These are phyloP conservation scores for Phytopythium cucurbitacearum DNA, from an alignment of 352 stramenopile genomes.

Conservation along the genomic window DNA sequence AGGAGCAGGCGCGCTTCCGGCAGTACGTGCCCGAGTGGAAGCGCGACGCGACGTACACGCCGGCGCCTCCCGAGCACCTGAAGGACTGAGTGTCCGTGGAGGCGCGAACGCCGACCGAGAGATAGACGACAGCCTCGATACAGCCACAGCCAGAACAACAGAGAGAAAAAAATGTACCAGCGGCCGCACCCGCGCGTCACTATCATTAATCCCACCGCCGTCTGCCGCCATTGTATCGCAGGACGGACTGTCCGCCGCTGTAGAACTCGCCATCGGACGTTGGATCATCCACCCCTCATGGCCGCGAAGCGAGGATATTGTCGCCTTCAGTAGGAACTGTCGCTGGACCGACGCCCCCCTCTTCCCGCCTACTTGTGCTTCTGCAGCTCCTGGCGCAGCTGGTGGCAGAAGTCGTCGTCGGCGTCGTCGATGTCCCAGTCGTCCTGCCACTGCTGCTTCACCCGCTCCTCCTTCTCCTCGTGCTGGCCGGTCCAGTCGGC, in stretches of 20 bases:
- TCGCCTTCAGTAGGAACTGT: too few relatives aligned
- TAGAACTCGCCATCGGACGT: too few relatives aligned
- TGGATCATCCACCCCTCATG: too few relatives aligned
- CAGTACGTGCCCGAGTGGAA: constrained; percentile 85
- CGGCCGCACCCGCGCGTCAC: background rate
- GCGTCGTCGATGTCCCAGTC: constrained; percentile 91
- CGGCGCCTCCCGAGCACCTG: constrained; percentile 56
- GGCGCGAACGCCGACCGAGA: too few relatives aligned
- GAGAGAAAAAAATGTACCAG: background rate
- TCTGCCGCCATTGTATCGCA: too few relatives aligned
- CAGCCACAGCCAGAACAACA: background rate
- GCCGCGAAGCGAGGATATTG: too few relatives aligned
- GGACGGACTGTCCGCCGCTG: too few relatives aligned
- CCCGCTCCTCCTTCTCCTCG: constrained; percentile 77
- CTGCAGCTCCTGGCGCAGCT: constrained; percentile 86
- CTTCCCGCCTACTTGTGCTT: constrained; percentile 58
- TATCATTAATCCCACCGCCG: too few relatives aligned
- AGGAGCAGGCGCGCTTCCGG: constrained; percentile 64
- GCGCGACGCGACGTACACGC: constrained; percentile 69
- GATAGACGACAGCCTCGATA: too few relatives aligned
- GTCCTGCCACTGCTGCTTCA: constrained; percentile 92
- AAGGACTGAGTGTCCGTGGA: constrained; percentile 31
- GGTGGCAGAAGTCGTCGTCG: constrained; percentile 92
- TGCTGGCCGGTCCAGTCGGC: constrained; percentile 65
- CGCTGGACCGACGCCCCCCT: too few relatives aligned